Conservation (phyloP, 306 rosid species). For the Lathyrus oleraceus region DNA sequence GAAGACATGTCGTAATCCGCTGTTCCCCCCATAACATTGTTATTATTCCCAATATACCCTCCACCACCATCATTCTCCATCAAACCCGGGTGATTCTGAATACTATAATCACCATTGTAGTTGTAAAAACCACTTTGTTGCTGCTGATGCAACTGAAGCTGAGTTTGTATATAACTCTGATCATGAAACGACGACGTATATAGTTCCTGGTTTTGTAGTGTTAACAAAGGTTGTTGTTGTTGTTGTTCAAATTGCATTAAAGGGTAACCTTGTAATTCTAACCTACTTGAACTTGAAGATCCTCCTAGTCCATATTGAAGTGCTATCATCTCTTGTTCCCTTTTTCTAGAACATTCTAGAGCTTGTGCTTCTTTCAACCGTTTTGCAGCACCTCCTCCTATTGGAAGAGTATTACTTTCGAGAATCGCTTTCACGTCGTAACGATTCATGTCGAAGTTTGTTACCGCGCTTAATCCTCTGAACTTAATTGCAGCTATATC, state of each 20-base stretch:
- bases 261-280: slow-evolving; percentile 61
- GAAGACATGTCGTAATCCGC: slow-evolving; percentile 70
- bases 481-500: slow-evolving; percentile 97
- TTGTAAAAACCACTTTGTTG: slow-evolving; percentile 45
- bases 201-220: slow-evolving; percentile 36
- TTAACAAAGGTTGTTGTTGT: slow-evolving; percentile 40
- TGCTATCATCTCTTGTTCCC: slow-evolving; percentile 73
- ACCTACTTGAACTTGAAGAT: slow-evolving; percentile 39
- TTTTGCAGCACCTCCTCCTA: slow-evolving; percentile 95
- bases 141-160: slow-evolving; percentile 66
- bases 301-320: slow-evolving; percentile 53
- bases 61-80: slow-evolving; percentile 41
- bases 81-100: slow-evolving; percentile 65
- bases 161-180: slow-evolving; percentile 74
- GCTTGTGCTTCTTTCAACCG: slow-evolving; percentile 93
- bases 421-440: slow-evolving; percentile 89
- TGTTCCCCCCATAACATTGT: slow-evolving; percentile 52
- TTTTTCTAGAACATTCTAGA: slow-evolving; percentile 76
- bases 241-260: slow-evolving; percentile 51
- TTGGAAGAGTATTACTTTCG: slow-evolving; percentile 89
- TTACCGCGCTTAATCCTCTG: slow-evolving; percentile 88
- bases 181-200: slow-evolving; percentile 58
- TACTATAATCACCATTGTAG: background rate
- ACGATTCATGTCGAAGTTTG: slow-evolving; percentile 95
- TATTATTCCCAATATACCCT: slow-evolving; percentile 40